Evolutionary conservation across 2,329 filamentous ascomycete genomes (phyloP), one percentile per base, ranked within the genome.

Genomic region (Ceratocystis ficicola): DNA sequence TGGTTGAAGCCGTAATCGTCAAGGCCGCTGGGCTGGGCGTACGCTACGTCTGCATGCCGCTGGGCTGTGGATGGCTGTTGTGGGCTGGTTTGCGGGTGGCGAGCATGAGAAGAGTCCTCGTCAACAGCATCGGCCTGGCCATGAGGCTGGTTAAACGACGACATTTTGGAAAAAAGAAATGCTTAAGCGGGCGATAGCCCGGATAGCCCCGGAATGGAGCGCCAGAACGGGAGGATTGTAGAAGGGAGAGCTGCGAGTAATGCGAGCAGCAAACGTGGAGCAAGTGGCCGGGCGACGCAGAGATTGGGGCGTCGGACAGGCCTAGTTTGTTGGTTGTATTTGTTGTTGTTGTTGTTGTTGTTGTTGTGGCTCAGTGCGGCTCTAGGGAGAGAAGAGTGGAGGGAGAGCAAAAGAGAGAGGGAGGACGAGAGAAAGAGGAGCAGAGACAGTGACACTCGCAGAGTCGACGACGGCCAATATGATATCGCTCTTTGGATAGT

Each of bases 161-260:
- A 57, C 66, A 67, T 67, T 4, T 62, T 62, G 62, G 10, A 41
- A 41, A 62, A 48, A 65, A 67, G 44, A 62, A 60, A 64, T 64
- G 46, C 63, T 66, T 68, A 68, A 41, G 59, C 66, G 66, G 66
- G 66, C 66, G 64, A 55, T 66, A 48, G 64, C 66, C 66, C 66
- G 66, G 41, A 68, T 64, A 68, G 66, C 66, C 64, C 66, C 64
- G 66, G 63, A 68, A 65, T 68, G 63, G 63, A 66, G 64, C 63
- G 64, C 66, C 66, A 68, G 60, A 17, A 63, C 66, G 60, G 64
- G 63, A 64, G 63, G 66, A 68, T 68, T 68, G 66, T 44, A 62
- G 15, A 64, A 68, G 63, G 66, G 66, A 68, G 63, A 50, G 66
- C 48, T 20, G 52, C 55, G 20, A 64, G 44, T 44, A 57, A 41